phyloP scores from a whole-genome alignment of 257 asterid genomes.

The Petrea volubilis region DNA sequence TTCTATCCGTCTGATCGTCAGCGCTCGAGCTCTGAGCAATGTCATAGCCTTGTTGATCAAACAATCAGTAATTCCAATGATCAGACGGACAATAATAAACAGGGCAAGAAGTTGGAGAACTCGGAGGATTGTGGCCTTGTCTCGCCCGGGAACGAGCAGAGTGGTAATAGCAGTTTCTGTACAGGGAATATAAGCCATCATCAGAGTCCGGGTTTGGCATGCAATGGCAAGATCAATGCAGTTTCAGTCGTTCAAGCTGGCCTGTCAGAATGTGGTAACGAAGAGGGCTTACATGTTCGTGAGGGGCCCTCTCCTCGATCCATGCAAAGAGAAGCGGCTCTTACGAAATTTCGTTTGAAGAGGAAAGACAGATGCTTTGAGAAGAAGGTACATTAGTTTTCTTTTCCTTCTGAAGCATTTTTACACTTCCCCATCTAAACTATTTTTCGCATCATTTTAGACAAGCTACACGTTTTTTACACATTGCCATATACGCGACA shows the following conservation, averaged over 20 bases:
- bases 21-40: conserved; percentile 37
- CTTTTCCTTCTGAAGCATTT: no score
- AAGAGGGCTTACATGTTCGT: conserved; percentile 40
- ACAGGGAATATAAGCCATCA: conserved; percentile 41
- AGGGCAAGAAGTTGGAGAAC: conserved; percentile 36
- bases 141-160: conserved; percentile 61
- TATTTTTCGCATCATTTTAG: background rate
- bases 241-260: conserved; percentile 24
- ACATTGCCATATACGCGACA: no score
- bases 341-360: conserved; percentile 78
- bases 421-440: no score
- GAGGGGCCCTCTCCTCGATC: conserved; percentile 57
- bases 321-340: conserved; percentile 85
- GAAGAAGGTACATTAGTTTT: conserved; percentile 66
- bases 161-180: conserved; percentile 57
- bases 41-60: conserved; percentile 37
- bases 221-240: conserved; percentile 35
- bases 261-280: conserved; percentile 47
- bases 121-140: conserved; percentile 41
- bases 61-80: conserved; percentile 38
- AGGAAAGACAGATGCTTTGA: conserved; percentile 95
- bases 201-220: conserved; percentile 33
- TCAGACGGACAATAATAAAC: conserved; percentile 43
- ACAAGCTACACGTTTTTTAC: no score
- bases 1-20: conserved; percentile 37